Evolutionary conservation across 768 basidiomycete genomes (phyloP).

Genomic region (Dentipellis sp.): DNA sequence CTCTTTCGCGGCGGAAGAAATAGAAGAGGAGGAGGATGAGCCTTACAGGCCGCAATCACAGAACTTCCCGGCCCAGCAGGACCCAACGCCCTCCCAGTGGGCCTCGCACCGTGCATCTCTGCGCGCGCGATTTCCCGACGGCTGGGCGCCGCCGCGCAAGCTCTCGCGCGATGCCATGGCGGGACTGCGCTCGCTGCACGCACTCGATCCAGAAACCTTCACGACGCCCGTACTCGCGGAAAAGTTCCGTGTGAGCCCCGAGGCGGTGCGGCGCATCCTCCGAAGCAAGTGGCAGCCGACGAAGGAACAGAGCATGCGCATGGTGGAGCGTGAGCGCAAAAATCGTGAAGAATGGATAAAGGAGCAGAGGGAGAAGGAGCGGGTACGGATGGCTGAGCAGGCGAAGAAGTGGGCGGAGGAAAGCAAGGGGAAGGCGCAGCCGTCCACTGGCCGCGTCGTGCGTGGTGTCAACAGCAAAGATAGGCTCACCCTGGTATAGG

Average conservation of each 20-base stretch:
- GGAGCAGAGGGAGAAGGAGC: conserved; percentile 13
- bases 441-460: not conserved
- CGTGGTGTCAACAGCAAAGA: not conserved
- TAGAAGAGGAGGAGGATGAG: conserved; percentile 2
- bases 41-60: conserved; percentile 7
- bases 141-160: conserved; percentile 45
- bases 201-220: conserved; percentile 32
- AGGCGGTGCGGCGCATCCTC: conserved; percentile 43
- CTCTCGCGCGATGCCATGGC: conserved; percentile 46
- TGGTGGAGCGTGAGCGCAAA: conserved; percentile 21
- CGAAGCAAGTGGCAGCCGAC: conserved; percentile 34
- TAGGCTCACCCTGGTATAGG: not conserved
- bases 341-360: conserved; percentile 15
- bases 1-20: not conserved
- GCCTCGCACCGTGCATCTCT: conserved; percentile 23
- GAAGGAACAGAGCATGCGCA: conserved; percentile 20
- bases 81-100: conserved; percentile 19
- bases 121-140: conserved; percentile 26
- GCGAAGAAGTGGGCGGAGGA: not conserved
- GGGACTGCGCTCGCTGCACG: conserved; percentile 33
- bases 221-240: conserved; percentile 32
- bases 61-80: conserved; percentile 4
- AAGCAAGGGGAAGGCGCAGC: too few species aligned
- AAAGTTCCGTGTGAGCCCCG: conserved; percentile 40
- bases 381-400: not conserved